phyloP scores from a whole-genome alignment of 2,329 filamentous ascomycete genomes.

The Xylariomycetidae sp. region DNA sequence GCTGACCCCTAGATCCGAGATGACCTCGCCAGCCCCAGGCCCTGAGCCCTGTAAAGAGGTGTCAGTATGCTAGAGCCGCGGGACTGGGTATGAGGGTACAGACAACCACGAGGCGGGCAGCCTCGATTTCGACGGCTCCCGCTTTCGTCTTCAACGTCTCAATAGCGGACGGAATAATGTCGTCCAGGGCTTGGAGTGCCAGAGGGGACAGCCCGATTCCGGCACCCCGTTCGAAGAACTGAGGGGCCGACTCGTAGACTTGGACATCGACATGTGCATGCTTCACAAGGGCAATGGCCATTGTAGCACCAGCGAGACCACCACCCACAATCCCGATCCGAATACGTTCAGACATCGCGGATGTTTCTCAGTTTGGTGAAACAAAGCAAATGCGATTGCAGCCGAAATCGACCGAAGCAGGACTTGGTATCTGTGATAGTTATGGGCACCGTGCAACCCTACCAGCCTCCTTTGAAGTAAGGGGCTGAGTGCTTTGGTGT shows the following conservation, averaged over 20 bases:
- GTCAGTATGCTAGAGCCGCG: not conserved
- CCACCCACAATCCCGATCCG: conserved; percentile 3
- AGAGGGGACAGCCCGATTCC: conserved; percentile 3
- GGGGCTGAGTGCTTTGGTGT: too few relatives aligned
- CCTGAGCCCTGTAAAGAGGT: conserved; percentile 3
- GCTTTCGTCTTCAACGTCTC: conserved; percentile 3
- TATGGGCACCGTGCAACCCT: too few relatives aligned
- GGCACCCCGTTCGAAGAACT: conserved; percentile 4
- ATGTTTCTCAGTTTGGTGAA: not conserved
- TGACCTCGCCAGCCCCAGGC: conserved; percentile 1
- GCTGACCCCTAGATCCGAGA: conserved; percentile 1
- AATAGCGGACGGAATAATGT: conserved; percentile 4
- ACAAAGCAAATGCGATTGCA: not conserved
- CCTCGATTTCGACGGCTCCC: conserved; percentile 2
- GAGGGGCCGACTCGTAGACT: conserved; percentile 4
- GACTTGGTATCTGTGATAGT: too few relatives aligned
- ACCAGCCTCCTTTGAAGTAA: too few relatives aligned
- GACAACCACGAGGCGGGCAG: conserved; percentile 4
- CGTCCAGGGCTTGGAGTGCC: conserved; percentile 3
- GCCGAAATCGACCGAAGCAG: too few relatives aligned
- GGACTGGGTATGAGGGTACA: not conserved
- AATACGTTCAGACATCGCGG: conserved; percentile 1
- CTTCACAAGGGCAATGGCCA: conserved; percentile 3
- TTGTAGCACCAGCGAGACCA: conserved; percentile 2
- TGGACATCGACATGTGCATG: conserved; percentile 4